Evolutionary conservation across 2,329 filamentous ascomycete genomes (phyloP), one percentile per base, ranked within the genome.

Genomic region (Neobulgaria alba): DNA sequence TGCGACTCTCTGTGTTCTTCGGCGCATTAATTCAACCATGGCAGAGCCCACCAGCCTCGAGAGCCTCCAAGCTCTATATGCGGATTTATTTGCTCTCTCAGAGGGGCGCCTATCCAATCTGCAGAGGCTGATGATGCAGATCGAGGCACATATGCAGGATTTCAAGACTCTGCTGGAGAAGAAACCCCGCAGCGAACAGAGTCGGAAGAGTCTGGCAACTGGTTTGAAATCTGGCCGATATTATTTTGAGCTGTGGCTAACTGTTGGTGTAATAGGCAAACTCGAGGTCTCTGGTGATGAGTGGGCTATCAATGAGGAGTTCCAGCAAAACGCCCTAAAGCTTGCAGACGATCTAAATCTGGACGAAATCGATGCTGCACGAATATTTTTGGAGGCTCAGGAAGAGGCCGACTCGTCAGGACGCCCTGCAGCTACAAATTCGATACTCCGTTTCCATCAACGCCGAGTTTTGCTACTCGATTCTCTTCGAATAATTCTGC

Each of bases 281-380:
- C 71, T 96, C 52, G 77, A 68, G 23, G 65, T 95, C 43, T 75
- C 76, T 52, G 82, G 79, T 47, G 73, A 77, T 23, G 77, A 89
- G 55, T 96, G 87, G 62, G 68, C 73, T 16, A 69, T 98, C 66
- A 95, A 94, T 63, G 75, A 85, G 41, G 80, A 87, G 47, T 96
- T 98, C 63, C 79, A 90, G 57, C 82, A 95, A 61, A 79, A 82
- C 52, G 77, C 80, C 17, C 70, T 94, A 21, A 77, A 86, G 54
- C 71, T 98, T 29, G 85, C 90, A 41, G 89, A 96, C 61, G 85
- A 87, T 52, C 71, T 95, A 47, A 81, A 95, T 55, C 71, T 98
- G 38, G 89, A 98, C 63, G 93, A 98, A 63, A 61, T 94, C 42
- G 77, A 92, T 54, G 83, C 90, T 14, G 85, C 87, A 8, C 73